A percentile compares a stretch with the other conserved stretches of the same genome.
Evolutionary conservation across 805 yeast species (phyloP).

Genomic region (Candida saitoana): DNA sequence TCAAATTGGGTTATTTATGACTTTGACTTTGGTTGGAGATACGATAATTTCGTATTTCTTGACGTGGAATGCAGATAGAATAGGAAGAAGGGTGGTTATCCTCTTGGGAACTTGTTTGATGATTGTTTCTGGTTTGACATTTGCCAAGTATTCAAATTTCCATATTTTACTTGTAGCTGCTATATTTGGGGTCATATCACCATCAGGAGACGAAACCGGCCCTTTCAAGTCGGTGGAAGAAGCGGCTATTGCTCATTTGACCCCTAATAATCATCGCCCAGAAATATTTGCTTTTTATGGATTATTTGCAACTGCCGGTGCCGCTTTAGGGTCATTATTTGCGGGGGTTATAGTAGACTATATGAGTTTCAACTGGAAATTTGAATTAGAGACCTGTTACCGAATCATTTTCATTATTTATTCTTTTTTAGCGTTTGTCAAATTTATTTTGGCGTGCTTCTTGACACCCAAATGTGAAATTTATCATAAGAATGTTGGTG

Average conservation of each 20-base stretch:
- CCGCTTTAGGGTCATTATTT: conserved; percentile 65
- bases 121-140: conserved; percentile 62
- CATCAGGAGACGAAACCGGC: conserved; percentile 87
- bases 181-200: conserved; percentile 79
- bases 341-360: conserved; percentile 59
- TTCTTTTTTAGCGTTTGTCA: conserved; percentile 48
- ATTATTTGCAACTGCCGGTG: conserved; percentile 63
- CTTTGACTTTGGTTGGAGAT: conserved; percentile 76
- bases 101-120: conserved; percentile 61
- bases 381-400: conserved; percentile 44
- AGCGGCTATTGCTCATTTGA: conserved; percentile 73
- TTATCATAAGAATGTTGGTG: conserved; percentile 13
- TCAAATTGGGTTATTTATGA: conserved; percentile 74
- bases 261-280: conserved; percentile 60
- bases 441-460: conserved; percentile 47
- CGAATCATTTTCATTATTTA: conserved; percentile 55
- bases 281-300: conserved; percentile 75
- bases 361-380: conserved; percentile 26
- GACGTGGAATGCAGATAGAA: conserved; percentile 71
- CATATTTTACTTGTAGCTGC: conserved; percentile 63
- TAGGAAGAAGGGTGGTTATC: conserved; percentile 68
- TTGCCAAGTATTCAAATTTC: conserved; percentile 54
- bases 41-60: conserved; percentile 63
- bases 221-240: conserved; percentile 88
- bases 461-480: conserved; percentile 55